Evolutionary conservation across 768 basidiomycete genomes (phyloP), one percentile per base, ranked within the genome.

Genomic region (Crassisporium funariophilum): DNA sequence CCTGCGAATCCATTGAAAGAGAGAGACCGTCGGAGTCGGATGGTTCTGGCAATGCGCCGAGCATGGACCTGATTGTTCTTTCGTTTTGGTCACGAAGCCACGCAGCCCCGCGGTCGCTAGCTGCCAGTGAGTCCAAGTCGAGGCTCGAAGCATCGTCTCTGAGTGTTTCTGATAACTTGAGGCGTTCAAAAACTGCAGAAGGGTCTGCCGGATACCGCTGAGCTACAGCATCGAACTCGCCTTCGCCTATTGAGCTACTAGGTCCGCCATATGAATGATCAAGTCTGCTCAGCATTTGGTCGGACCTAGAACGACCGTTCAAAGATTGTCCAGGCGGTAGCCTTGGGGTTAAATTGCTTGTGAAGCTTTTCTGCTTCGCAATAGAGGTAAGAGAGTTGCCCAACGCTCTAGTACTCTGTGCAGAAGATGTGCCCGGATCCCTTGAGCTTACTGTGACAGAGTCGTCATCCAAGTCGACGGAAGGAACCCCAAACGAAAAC

Each of bases 11-110:
- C 7, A 68, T 58, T 13, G 73, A 69, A 24, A 75, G 54, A 1
- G 77, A 81, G 12, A 65, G 62, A 33, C 69, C 70, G 41, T 85
- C 84, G 2, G 77, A 73, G 36, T 76, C 76, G 2, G 84, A 85
- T 10, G 81, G 78, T 33, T 76, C 81, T 3, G 83, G 81, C 15
- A 76, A 49, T 2, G 63, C 71, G 13, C 85, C 86, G 5, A 86
- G 68, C 71, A 81, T 81, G 15, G 77, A 76, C 35, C 79, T 77
- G 40, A 84, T 75, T 0, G 78, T 74, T 10, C 88, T 78, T 23
- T 81, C 76, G 40, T 82, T 88, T 64, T 95, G 92, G 56, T 94
- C 91, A 25, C 79, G 77, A 35, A 95, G 64, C 92, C 92, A 95
- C 20, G 85, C 80, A 5, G 80, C 81, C 0, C 89, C 88, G 7